phyloP scores from a whole-genome alignment of 192 early-diverging fungal species.

The Mortierella antarctica region DNA sequence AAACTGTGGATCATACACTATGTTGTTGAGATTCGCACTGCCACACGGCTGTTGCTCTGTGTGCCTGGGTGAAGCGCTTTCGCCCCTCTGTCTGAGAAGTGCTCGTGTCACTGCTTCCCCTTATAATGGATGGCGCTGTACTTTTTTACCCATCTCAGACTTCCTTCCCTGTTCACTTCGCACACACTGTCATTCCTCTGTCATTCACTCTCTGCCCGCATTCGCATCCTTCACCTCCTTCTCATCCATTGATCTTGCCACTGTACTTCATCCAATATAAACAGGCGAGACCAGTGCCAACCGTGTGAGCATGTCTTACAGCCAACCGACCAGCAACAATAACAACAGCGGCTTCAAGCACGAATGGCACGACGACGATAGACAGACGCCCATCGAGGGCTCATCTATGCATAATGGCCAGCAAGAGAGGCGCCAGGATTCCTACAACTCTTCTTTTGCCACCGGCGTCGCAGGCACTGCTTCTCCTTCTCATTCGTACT shows the following conservation, averaged over 20 bases:
- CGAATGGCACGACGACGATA: slow-evolving; percentile 22
- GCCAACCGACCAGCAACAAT: too few relatives aligned
- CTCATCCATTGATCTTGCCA: not conserved
- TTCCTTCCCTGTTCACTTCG: too few relatives aligned
- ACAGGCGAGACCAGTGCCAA: not conserved
- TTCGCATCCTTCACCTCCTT: not conserved
- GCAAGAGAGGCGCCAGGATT: slow-evolving; percentile 6
- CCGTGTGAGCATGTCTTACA: slow-evolving; percentile 16
- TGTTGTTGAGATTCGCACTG: too few relatives aligned
- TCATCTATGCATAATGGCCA: not conserved
- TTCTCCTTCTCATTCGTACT: not conserved
- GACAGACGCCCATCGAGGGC: not conserved
- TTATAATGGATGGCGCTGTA: too few relatives aligned
- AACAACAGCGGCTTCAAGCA: slow-evolving; percentile 18
- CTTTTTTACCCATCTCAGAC: too few relatives aligned
- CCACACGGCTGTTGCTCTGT: too few relatives aligned
- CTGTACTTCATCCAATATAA: not conserved
- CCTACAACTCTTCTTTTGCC: not conserved
- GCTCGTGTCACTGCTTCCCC: too few relatives aligned
- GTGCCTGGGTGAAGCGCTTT: too few relatives aligned
- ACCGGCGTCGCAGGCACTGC: not conserved
- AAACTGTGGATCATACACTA: too few relatives aligned
- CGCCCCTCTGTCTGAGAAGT: too few relatives aligned
- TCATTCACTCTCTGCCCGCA: not conserved
- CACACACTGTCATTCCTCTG: too few relatives aligned